These are phyloP conservation scores for Leccinum rimulosum DNA, from an alignment of 768 basidiomycete genomes.

Conservation along the genomic window DNA sequence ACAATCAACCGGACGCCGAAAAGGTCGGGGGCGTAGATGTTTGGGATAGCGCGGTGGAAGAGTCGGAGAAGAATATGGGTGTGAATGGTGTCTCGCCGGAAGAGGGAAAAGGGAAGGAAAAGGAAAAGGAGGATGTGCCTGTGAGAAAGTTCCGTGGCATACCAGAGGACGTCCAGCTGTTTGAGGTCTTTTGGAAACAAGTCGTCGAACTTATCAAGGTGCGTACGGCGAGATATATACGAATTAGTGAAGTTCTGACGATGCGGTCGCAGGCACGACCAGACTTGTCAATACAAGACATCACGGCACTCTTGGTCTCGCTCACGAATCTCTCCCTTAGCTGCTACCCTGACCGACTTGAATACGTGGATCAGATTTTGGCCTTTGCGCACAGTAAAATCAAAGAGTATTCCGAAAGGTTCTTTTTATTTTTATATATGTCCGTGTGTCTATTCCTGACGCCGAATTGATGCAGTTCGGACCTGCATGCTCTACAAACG, in stretches of 20 bases:
- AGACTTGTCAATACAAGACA: constrained; percentile 95
- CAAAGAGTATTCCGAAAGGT: constrained; percentile 82
- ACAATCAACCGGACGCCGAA: constrained; percentile 30
- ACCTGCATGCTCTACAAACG: constrained; percentile 85
- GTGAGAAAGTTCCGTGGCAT: constrained; percentile 91
- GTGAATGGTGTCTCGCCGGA: constrained; percentile 23
- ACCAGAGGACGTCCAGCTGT: constrained; percentile 91
- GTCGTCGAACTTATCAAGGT: constrained; percentile 96
- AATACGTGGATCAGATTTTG: constrained; percentile 96
- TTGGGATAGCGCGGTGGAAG: constrained; percentile 24
- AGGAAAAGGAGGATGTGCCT: constrained; percentile 54
- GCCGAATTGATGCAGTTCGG: constrained; percentile 51
- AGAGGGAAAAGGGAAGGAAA: constrained; percentile 47
- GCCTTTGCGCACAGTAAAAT: constrained; percentile 82
- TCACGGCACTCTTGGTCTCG: constrained; percentile 94
- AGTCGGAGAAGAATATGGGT: constrained; percentile 19
- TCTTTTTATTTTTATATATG: constrained; percentile 3
- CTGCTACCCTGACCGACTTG: constrained; percentile 95
- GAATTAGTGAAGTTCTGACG: constrained; percentile 1
- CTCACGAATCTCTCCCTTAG: constrained; percentile 85
- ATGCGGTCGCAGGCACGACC: constrained; percentile 73
- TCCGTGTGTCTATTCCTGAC: constrained; percentile 37
- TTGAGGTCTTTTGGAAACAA: constrained; percentile 99
- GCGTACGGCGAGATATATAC: constrained; percentile 16
- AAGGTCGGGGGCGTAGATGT: constrained; percentile 24